Evolutionary conservation across 108 stramenopile species (phyloP).

Genomic region (Licmophora abbreviata): DNA sequence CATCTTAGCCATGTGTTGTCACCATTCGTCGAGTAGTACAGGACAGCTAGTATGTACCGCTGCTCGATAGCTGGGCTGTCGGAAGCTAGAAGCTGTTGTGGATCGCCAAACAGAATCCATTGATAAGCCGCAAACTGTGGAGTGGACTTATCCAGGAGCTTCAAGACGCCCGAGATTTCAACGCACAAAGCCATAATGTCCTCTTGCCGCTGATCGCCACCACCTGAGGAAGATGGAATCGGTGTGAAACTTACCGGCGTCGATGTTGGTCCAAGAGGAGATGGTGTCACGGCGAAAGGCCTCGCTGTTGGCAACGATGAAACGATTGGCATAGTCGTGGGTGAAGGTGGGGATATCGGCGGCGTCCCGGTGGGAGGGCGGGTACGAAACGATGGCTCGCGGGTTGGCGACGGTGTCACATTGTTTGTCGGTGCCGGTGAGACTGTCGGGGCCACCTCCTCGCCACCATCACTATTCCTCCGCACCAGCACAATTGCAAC

Average conservation of each 20-base stretch:
- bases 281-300: background rate
- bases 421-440: background rate
- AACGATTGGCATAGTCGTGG: background rate
- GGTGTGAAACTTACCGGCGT: background rate
- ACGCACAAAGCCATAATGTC: conserved; percentile 1
- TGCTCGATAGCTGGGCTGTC: conserved; percentile 1
- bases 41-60: conserved; percentile 1
- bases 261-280: background rate
- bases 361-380: background rate
- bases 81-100: background rate
- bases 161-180: background rate
- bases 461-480: background rate
- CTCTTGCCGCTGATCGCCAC: background rate
- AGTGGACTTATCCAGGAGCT: conserved; percentile 1
- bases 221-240: background rate
- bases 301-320: background rate
- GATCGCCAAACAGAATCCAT: conserved; percentile 2
- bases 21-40: conserved; percentile 4
- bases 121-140: conserved; percentile 3
- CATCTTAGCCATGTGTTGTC: conserved; percentile 3
- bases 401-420: background rate
- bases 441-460: background rate
- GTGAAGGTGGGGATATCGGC: background rate
- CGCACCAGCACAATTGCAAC: background rate
- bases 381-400: background rate